phyloP scores from a whole-genome alignment of 164 flowering plant species.

The Vitis labrusca region DNA sequence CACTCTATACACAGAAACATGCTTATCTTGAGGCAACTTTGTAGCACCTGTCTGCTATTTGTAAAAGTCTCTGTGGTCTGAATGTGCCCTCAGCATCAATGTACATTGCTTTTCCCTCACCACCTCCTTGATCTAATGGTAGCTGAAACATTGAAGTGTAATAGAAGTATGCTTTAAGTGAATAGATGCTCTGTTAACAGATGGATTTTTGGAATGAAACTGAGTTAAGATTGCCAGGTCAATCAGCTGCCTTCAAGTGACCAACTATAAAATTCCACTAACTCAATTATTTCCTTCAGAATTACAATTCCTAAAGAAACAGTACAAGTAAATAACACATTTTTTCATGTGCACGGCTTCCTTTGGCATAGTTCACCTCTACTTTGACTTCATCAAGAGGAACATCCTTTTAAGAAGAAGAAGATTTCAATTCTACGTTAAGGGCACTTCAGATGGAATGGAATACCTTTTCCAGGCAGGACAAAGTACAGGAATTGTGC shows the following conservation, averaged over 20 bases:
- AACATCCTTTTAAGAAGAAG: too few species aligned
- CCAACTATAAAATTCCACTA: background rate
- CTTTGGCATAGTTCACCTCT: too few species aligned
- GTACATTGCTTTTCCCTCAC: slow-evolving; percentile 97
- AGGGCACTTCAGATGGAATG: too few species aligned
- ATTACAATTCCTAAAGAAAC: background rate
- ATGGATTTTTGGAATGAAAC: background rate
- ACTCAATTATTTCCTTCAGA: background rate
- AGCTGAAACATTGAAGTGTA: slow-evolving; percentile 53
- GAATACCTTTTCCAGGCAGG: too few species aligned
- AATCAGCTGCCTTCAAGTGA: background rate
- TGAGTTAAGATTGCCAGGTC: background rate
- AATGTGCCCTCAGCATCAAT: slow-evolving; percentile 98
- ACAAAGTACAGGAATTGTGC: too few species aligned
- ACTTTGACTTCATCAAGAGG: too few species aligned
- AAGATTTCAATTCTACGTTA: too few species aligned
- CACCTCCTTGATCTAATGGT: slow-evolving; percentile 98
- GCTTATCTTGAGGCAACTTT: slow-evolving; percentile 3
- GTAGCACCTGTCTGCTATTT: slow-evolving; percentile 88
- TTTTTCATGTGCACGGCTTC: background rate
- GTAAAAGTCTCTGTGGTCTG: slow-evolving; percentile 90
- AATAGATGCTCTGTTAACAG: background rate
- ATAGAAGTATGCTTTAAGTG: background rate
- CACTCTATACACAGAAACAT: background rate
- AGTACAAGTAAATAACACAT: background rate